Conservation (phyloP, 2,329 filamentous ascomycete species). For the Aureobasidium uvarum region DNA sequence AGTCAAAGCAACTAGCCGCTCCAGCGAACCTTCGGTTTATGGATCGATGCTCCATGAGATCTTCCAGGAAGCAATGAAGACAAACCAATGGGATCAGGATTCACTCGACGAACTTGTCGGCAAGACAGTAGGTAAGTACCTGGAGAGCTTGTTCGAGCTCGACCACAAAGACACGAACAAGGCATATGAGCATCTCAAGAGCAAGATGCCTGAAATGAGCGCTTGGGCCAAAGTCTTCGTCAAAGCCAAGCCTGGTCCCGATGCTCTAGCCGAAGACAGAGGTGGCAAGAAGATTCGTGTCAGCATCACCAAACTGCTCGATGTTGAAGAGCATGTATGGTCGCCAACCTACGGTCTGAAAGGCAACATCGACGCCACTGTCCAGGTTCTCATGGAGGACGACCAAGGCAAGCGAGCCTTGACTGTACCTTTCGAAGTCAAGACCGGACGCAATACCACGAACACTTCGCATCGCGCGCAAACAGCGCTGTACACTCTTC, state of each 20-base stretch:
- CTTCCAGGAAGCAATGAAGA: slow-evolving; percentile 84
- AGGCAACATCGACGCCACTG: slow-evolving; percentile 95
- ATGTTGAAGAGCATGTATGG: slow-evolving; percentile 98
- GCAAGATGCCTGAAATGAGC: slow-evolving; percentile 78
- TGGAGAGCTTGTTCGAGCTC: slow-evolving; percentile 88
- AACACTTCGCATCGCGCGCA: slow-evolving; percentile 85
- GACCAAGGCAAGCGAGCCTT: slow-evolving; percentile 63
- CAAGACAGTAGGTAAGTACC: slow-evolving; percentile 67
- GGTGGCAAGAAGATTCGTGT: slow-evolving; percentile 74
- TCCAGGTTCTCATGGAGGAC: slow-evolving; percentile 80
- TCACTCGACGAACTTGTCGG: slow-evolving; percentile 69
- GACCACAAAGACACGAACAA: slow-evolving; percentile 65
- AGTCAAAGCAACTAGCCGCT: slow-evolving; percentile 82
- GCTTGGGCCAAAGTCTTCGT: slow-evolving; percentile 84
- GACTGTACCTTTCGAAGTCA: slow-evolving; percentile 91
- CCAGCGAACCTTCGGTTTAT: slow-evolving; percentile 79
- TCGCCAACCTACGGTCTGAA: slow-evolving; percentile 97
- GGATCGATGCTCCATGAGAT: slow-evolving; percentile 93
- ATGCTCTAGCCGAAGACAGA: slow-evolving; percentile 74
- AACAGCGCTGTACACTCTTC: slow-evolving; percentile 87
- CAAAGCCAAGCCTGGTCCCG: slow-evolving; percentile 62
- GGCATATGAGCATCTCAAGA: slow-evolving; percentile 74
- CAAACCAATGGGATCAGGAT: slow-evolving; percentile 72
- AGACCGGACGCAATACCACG: slow-evolving; percentile 79
- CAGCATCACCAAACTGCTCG: slow-evolving; percentile 88